Base-by-base conservation (phyloP, 441 rosid species). In the Eruca vesicaria region DNA sequence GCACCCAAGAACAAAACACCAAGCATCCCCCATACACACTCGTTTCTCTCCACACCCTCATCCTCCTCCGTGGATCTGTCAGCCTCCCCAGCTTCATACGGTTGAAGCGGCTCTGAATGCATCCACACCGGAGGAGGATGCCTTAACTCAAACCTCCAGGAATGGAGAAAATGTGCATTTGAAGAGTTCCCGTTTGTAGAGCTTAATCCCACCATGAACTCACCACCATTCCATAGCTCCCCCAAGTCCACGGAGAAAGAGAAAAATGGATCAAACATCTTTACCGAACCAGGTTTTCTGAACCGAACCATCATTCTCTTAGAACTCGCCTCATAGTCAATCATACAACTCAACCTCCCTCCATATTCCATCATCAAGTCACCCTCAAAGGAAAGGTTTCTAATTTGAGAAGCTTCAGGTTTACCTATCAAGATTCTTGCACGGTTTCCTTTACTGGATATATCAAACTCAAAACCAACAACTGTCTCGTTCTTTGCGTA, bases 311-410 rank as follows among this genome's bases (percentile, higher is more conserved):
- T 91, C 68, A 92, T 74, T 66, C 90, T 83, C 79, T 85, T 88
- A 0, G 95, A 88, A 63, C 79, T 82, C 4, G 89, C 94, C 38
- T 83, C 84, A 65, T 90, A 94, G 66, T 92, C 97, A 72, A 92
- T 81, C 97, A 95, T 91, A 68, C 76, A 71, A 16, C 2, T 66
- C 38, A 71, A 36, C n/a, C 7, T 48, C 20, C 72, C 68, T 71
- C 68, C 76, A 18, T 35, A 14, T 12, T 28, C 14, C 72, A 77
- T 66, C 58, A 71, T 50, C 80, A 71, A 77, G 45, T 77, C 76
- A 50, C 80, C 80, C 28, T 2, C 63, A 36, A 77, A 77, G 0
- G 72, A 66, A 59, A 77, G 10, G 68, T 71, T 77, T 59, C 57
- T 65, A 36, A 66, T 71, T 26, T 58, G 15, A 8, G 76, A 14